Conservation (phyloP, 441 rosid species). For the Bruguiera hainesii region DNA sequence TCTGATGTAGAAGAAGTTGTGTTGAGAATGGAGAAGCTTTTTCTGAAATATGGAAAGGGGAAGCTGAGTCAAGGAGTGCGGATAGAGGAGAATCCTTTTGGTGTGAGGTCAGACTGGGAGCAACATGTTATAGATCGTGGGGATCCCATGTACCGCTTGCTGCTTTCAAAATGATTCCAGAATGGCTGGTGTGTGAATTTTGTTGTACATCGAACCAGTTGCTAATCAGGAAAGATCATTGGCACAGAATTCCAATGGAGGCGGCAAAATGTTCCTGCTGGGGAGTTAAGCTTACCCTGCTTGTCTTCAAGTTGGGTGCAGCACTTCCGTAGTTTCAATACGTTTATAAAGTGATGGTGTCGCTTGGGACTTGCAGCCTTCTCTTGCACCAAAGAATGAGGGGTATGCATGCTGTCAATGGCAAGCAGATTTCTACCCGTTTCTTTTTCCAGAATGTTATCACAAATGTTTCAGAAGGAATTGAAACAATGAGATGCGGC, state of each 20-base stretch:
- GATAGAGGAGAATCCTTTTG: constrained; percentile 71
- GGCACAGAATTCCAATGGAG: no score
- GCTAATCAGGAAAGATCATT: not conserved
- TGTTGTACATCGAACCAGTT: not conserved
- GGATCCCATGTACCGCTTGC: constrained; percentile 57
- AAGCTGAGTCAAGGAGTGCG: constrained; percentile 39
- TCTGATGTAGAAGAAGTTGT: constrained; percentile 64
- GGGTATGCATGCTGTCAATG: no score
- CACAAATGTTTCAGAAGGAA: no score
- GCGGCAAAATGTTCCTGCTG: no score
- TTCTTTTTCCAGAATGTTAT: no score
- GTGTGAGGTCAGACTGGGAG: constrained; percentile 75
- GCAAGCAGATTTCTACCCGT: not conserved
- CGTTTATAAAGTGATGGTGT: no score
- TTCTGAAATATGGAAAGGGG: constrained; percentile 48
- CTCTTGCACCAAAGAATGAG: no score
- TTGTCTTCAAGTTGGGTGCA: no score
- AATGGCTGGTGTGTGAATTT: constrained; percentile 1
- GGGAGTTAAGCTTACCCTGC: no score
- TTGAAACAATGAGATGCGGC: no score
- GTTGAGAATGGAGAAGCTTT: constrained; percentile 53
- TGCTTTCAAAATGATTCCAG: constrained; percentile 39
- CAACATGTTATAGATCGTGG: constrained; percentile 57
- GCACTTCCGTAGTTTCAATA: no score
- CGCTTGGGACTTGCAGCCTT: no score